These are phyloP conservation scores for Leucocoprinus sp. DNA, from an alignment of 768 basidiomycete species.

Conservation along the genomic window DNA sequence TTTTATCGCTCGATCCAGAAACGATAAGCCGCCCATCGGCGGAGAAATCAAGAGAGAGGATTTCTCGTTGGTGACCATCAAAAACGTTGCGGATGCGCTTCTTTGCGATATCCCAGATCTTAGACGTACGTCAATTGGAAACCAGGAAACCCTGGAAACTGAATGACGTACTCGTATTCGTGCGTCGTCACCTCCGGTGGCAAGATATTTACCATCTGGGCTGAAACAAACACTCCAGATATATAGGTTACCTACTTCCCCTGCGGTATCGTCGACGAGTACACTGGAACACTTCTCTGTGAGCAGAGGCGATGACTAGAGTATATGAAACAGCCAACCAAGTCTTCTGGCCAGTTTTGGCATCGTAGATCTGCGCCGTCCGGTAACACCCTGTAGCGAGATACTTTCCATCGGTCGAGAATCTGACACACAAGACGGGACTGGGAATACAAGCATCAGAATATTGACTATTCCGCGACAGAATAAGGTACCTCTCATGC, in stretches of 20 bases:
- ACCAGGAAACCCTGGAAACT: neutral
- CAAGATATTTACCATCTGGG: constrained; percentile 79
- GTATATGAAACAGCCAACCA: constrained; percentile 45
- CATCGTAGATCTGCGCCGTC: constrained; percentile 92
- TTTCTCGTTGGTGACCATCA: constrained; percentile 82
- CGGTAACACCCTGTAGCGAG: constrained; percentile 91
- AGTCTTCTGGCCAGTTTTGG: constrained; percentile 76
- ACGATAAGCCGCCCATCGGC: constrained; percentile 73
- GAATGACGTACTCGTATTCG: constrained; percentile 61
- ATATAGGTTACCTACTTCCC: constrained; percentile 76
- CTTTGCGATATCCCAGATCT: constrained; percentile 87
- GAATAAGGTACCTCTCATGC: constrained; percentile 60
- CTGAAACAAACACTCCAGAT: constrained; percentile 91
- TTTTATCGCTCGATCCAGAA: constrained; percentile 71
- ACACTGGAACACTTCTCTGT: constrained; percentile 36
- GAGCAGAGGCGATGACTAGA: neutral
- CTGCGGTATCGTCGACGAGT: constrained; percentile 65
- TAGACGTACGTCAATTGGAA: constrained; percentile 27
- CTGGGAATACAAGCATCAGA: constrained; percentile 19
- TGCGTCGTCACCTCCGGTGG: constrained; percentile 90
- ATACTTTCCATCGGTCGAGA: constrained; percentile 87
- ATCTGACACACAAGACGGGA: constrained; percentile 82
- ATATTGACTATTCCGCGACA: neutral
- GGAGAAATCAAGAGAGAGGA: constrained; percentile 87
- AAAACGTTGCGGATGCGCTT: constrained; percentile 69